Conservation (phyloP, 2,329 filamentous ascomycete genomes). For the Dissoconium aciculare region DNA sequence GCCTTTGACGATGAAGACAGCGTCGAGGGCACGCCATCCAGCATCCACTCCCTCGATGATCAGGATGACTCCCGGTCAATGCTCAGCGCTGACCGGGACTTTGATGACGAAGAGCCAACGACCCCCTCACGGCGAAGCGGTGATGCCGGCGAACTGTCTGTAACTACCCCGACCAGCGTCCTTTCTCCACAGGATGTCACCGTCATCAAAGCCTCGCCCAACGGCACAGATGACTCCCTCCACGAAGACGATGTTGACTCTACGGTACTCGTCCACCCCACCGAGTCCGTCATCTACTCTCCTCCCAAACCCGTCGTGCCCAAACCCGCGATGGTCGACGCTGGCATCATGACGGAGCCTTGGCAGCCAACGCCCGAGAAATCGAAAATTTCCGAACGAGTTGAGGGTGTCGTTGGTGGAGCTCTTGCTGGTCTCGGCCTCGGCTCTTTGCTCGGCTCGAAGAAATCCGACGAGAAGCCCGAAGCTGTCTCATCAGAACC, state of each 20-base stretch:
- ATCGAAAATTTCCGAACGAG: constrained; percentile 11
- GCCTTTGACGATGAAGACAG: constrained; percentile 58
- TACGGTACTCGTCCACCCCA: no score
- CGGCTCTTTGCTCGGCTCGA: constrained; percentile 13
- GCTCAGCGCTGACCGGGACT: constrained; percentile 11
- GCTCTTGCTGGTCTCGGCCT: constrained; percentile 24
- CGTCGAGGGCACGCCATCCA: constrained; percentile 28
- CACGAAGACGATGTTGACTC: no score
- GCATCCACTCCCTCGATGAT: constrained; percentile 8
- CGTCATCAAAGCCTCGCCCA: neutral
- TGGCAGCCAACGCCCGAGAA: constrained; percentile 29
- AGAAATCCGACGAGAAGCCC: constrained; percentile 5
- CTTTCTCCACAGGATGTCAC: neutral
- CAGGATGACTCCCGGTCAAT: constrained; percentile 8
- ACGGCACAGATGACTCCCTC: no score
- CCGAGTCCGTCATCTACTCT: no score
- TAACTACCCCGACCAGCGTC: neutral
- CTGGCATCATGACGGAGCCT: constrained; percentile 47
- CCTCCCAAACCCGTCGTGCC: constrained; percentile 3
- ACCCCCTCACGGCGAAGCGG: constrained; percentile 6
- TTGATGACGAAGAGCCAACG: constrained; percentile 27
- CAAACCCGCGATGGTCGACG: constrained; percentile 40
- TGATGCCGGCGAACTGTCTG: neutral
- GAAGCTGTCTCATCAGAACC: no score
- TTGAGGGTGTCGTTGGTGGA: constrained; percentile 20